These are phyloP conservation scores for Hygrophorus russula DNA, from an alignment of 768 basidiomycete genomes.

Conservation along the genomic window DNA sequence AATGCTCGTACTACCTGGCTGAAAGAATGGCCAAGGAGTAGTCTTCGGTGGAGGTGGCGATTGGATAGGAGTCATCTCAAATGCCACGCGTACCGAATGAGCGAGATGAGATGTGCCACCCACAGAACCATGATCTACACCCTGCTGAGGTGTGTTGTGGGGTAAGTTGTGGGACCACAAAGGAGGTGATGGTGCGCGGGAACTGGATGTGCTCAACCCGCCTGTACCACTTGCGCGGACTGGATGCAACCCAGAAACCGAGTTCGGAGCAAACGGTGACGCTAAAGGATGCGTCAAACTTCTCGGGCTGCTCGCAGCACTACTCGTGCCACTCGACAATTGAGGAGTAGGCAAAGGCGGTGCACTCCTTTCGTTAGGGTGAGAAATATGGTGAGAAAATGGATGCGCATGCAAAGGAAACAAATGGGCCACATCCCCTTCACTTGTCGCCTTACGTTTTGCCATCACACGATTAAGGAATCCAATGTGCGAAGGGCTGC, in stretches of 20 bases:
- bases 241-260: constrained; percentile 10
- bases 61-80: constrained; percentile 85
- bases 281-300: constrained; percentile 27
- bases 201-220: constrained; percentile 37
- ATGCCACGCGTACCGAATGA: constrained; percentile 77
- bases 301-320: constrained; percentile 52
- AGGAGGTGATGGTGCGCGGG: constrained; percentile 51
- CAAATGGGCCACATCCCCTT: constrained; percentile 13
- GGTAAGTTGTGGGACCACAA: constrained; percentile 23
- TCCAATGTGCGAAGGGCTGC: constrained; percentile 18
- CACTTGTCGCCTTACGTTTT: constrained; percentile 9
- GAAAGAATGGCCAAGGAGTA: constrained; percentile 24
- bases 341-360: constrained; percentile 42
- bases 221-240: constrained; percentile 13
- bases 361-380: constrained; percentile 12
- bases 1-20: constrained; percentile 12
- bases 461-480: constrained; percentile 8
- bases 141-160: constrained; percentile 14
- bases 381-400: constrained; percentile 8
- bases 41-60: constrained; percentile 24
- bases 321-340: constrained; percentile 55
- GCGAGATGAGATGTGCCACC: constrained; percentile 53
- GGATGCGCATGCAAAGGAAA: constrained; percentile 12
- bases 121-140: constrained; percentile 6
- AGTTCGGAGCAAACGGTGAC: not conserved